A percentile compares a stretch with the other conserved stretches of the same genome.
Evolutionary conservation across 495 filamentous ascomycete genomes (phyloP).

Genomic region (Xylaria intraflava): DNA sequence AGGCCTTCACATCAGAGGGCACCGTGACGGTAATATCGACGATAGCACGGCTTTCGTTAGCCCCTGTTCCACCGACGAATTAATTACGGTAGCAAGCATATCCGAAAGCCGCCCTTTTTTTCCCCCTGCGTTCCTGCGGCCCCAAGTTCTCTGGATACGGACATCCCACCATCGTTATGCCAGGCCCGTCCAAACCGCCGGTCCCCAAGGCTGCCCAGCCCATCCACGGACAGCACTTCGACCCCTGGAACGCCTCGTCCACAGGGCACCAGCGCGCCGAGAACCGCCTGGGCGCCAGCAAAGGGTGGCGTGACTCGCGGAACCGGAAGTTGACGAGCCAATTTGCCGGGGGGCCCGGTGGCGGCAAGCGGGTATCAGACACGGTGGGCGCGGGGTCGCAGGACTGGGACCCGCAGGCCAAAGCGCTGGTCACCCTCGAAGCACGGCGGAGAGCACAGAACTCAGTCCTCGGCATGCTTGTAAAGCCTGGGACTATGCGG

Average conservation of each 20-base stretch:
- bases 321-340: conserved; percentile 60
- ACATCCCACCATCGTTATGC: conserved; percentile 14
- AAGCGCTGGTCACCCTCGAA: conserved; percentile 37
- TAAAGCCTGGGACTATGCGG: conserved; percentile 37
- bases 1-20: too few relatives aligned
- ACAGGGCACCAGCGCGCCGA: conserved; percentile 78
- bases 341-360: conserved; percentile 48
- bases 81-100: conserved; percentile 1
- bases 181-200: conserved; percentile 20
- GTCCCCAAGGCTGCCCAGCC: conserved; percentile 41
- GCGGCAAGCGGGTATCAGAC: conserved; percentile 50
- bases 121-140: too few relatives aligned
- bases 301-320: conserved; percentile 65
- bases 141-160: too few relatives aligned
- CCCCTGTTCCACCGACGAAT: not conserved
- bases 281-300: conserved; percentile 49
- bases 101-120: not conserved
- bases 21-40: too few relatives aligned
- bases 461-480: conserved; percentile 45
- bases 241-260: conserved; percentile 74
- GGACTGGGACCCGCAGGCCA: conserved; percentile 40
- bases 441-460: conserved; percentile 33
- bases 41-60: not conserved
- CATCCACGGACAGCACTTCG: conserved; percentile 49
- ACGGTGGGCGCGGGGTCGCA: conserved; percentile 50